These are phyloP conservation scores for Paramecium octaurelia DNA, from an alignment of 73 alveolate genomes.

Conservation along the genomic window DNA sequence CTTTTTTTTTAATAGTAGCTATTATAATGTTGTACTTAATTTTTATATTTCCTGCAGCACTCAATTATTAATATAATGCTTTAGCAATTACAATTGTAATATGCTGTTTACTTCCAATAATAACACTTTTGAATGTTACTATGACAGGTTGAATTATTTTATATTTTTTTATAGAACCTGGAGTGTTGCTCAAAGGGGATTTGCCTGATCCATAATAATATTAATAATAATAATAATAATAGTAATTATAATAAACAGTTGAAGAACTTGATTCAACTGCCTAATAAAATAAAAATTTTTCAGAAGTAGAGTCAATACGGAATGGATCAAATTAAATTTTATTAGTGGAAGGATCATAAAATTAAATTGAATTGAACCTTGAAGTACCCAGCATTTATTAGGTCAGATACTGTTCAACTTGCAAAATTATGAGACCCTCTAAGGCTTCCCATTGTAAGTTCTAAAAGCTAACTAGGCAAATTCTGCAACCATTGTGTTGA, in stretches of 20 bases:
- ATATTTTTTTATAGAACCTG: background rate
- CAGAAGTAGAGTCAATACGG: background rate
- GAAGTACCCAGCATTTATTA: background rate
- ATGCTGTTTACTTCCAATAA: background rate
- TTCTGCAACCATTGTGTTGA: conserved; percentile 93
- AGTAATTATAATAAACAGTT: background rate
- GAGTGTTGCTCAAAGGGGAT: background rate
- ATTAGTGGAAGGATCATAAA: background rate
- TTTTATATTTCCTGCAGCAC: conserved; percentile 5
- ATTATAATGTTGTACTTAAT: background rate
- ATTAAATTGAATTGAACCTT: background rate
- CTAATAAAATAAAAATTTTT: background rate
- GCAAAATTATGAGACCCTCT: conserved; percentile 94
- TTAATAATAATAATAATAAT: background rate
- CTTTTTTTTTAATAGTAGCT: background rate
- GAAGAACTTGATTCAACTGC: background rate
- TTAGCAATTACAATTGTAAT: background rate
- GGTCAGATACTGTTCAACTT: conserved; percentile 83
- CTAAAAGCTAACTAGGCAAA: background rate
- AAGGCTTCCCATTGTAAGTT: conserved; percentile 91
- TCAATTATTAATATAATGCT: background rate
- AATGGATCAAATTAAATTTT: background rate
- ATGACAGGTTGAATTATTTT: conserved; percentile 10
- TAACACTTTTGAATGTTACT: conserved; percentile 1
- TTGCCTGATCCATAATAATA: background rate